Evolutionary conservation across 768 basidiomycete genomes (phyloP).

Genomic region (Lactifluus volemus): DNA sequence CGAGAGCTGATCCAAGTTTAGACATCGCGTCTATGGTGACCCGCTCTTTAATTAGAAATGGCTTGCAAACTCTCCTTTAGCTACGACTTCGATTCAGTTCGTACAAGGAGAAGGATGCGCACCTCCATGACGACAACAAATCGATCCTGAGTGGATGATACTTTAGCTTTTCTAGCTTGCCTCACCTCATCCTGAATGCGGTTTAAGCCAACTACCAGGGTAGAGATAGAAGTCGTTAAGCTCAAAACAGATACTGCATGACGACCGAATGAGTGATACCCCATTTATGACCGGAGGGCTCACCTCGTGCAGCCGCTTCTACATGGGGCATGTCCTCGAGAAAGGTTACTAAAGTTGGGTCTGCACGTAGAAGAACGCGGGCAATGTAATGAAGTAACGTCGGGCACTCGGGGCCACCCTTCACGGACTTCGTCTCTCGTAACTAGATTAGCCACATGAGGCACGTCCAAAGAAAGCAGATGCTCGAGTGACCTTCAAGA

Average conservation of each 20-base stretch:
- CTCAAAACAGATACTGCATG: constrained; percentile 64
- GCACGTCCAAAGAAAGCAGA: background rate
- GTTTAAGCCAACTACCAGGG: constrained; percentile 46
- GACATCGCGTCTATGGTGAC: constrained; percentile 57
- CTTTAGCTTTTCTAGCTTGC: constrained; percentile 29
- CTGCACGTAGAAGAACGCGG: constrained; percentile 54
- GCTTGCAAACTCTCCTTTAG: constrained; percentile 20
- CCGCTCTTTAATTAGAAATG: constrained; percentile 34
- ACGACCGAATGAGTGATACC: background rate
- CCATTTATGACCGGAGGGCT: constrained; percentile 15
- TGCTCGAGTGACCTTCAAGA: constrained; percentile 57
- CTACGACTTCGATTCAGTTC: background rate
- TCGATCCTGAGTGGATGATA: constrained; percentile 39
- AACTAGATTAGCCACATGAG: constrained; percentile 37
- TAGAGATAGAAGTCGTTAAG: constrained; percentile 48
- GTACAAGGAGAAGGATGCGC: background rate
- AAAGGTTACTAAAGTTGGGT: constrained; percentile 59
- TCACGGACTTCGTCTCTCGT: constrained; percentile 74
- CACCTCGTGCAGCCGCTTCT: constrained; percentile 77
- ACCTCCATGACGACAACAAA: constrained; percentile 71
- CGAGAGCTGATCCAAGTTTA: constrained; percentile 48
- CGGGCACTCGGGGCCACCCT: constrained; percentile 60
- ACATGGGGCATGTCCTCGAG: constrained; percentile 74
- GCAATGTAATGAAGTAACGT: constrained; percentile 92
- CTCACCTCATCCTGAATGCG: constrained; percentile 51